Percentiles rank a stretch among this genome's conserved stretches.
Evolutionary conservation across 2,329 filamentous ascomycete genomes (phyloP).

Genomic region (Lecanicillium sp.): DNA sequence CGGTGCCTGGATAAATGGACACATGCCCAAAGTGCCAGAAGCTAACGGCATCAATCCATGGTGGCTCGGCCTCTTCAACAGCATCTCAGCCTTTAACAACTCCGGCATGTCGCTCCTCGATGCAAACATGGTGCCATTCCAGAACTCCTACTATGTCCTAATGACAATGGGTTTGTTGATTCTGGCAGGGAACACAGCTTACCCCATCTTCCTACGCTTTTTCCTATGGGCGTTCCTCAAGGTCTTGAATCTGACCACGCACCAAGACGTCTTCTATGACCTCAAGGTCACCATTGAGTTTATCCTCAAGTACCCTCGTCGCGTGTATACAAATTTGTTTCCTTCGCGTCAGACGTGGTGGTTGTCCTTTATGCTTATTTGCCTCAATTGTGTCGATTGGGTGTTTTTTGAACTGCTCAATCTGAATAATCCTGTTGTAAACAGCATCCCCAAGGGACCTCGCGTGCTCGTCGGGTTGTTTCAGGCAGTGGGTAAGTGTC

Average conservation of each 20-base stretch:
- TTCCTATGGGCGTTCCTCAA: slow-evolving; percentile 45
- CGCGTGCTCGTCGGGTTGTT: slow-evolving; percentile 58
- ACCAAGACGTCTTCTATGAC: slow-evolving; percentile 24
- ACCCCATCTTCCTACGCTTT: slow-evolving; percentile 54
- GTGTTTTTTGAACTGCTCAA: slow-evolving; percentile 57
- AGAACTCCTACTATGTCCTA: slow-evolving; percentile 40
- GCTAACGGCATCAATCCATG: slow-evolving; percentile 54
- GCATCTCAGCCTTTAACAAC: slow-evolving; percentile 62
- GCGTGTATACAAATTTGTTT: slow-evolving; percentile 57
- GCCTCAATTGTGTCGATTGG: slow-evolving; percentile 58
- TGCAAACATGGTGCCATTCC: slow-evolving; percentile 56
- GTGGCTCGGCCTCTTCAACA: slow-evolving; percentile 63
- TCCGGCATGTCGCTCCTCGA: slow-evolving; percentile 62
- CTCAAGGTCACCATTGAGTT: slow-evolving; percentile 44
- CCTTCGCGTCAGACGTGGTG: slow-evolving; percentile 57
- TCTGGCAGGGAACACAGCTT: slow-evolving; percentile 58
- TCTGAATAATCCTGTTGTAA: slow-evolving; percentile 48
- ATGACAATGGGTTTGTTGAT: slow-evolving; percentile 48
- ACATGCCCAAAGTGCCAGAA: slow-evolving; percentile 38
- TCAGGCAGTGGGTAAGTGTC: slow-evolving; percentile 46
- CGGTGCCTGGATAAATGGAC: slow-evolving; percentile 50
- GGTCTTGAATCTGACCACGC: slow-evolving; percentile 28
- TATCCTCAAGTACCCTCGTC: slow-evolving; percentile 46
- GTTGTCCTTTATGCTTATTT: slow-evolving; percentile 50
- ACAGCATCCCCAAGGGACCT: slow-evolving; percentile 40